Evolutionary conservation across 1,284 basidiomycete genomes (phyloP).

Genomic region (Sanghuangporus sanghuang): DNA sequence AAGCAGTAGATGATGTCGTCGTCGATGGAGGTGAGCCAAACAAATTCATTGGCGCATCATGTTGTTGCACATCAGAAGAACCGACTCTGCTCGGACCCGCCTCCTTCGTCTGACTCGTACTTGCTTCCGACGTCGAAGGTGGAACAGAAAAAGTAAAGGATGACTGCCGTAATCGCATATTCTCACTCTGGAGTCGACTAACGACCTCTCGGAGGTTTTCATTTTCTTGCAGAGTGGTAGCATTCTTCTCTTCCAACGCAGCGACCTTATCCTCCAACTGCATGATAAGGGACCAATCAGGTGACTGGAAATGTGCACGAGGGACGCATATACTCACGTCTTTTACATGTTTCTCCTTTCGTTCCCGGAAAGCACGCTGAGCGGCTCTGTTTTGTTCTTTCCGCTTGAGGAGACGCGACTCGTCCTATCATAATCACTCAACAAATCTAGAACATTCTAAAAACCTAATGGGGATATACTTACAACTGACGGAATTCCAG

Average conservation of each 20-base stretch:
- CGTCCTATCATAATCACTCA: slow-evolving; percentile 44
- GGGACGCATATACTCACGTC: slow-evolving; percentile 51
- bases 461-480: slow-evolving; percentile 19
- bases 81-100: slow-evolving; percentile 13
- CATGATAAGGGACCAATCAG: slow-evolving; percentile 13
- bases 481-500: slow-evolving; percentile 36
- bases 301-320: slow-evolving; percentile 8
- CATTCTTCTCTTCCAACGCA: slow-evolving; percentile 71
- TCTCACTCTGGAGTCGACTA: slow-evolving; percentile 72
- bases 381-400: slow-evolving; percentile 87
- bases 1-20: slow-evolving; percentile 26
- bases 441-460: slow-evolving; percentile 9
- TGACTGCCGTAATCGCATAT: slow-evolving; percentile 63
- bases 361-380: slow-evolving; percentile 79
- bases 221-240: slow-evolving; percentile 61
- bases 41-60: slow-evolving; percentile 19
- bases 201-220: slow-evolving; percentile 75
- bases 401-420: slow-evolving; percentile 67
- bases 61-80: slow-evolving; percentile 21
- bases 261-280: slow-evolving; percentile 82
- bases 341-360: slow-evolving; percentile 86
- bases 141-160: slow-evolving; percentile 74
- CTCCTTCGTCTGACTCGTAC: slow-evolving; percentile 18
- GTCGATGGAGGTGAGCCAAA: slow-evolving; percentile 21
- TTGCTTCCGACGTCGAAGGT: slow-evolving; percentile 13